A percentile compares a stretch with the other conserved stretches of the same genome.
These are phyloP conservation scores for Yamadazyma takamatsuzukensis DNA, from an alignment of 805 yeast genomes.

Conservation along the genomic window DNA sequence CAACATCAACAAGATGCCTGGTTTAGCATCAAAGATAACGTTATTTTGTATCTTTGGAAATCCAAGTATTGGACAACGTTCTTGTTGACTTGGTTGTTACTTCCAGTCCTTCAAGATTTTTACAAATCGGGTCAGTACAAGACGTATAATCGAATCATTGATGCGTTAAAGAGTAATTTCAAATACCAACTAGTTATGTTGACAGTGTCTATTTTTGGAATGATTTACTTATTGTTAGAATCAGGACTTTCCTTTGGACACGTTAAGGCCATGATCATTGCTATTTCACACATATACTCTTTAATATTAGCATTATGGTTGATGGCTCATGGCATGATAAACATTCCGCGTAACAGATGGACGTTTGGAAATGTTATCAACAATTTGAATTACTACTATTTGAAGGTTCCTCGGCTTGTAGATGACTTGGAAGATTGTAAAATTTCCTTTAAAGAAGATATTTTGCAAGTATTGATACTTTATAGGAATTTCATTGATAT, in stretches of 20 bases:
- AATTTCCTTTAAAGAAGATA: conserved; percentile 58
- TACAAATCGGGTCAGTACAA: conserved; percentile 66
- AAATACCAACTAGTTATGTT: conserved; percentile 60
- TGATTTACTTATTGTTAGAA: conserved; percentile 54
- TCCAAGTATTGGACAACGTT: conserved; percentile 79
- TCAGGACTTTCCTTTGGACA: conserved; percentile 50
- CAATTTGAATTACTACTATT: conserved; percentile 39
- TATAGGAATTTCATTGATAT: conserved; percentile 43
- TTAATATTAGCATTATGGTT: conserved; percentile 74
- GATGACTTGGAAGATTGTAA: conserved; percentile 64
- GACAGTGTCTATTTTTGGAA: conserved; percentile 47
- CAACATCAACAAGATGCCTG: conserved; percentile 44
- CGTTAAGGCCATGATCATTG: conserved; percentile 65
- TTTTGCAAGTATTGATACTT: conserved; percentile 54
- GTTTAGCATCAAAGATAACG: conserved; percentile 44
- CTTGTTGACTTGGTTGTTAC: conserved; percentile 68
- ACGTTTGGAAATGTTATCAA: conserved; percentile 27
- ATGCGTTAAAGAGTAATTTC: conserved; percentile 54
- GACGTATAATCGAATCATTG: conserved; percentile 42
- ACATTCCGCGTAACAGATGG: conserved; percentile 55
- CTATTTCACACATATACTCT: conserved; percentile 74
- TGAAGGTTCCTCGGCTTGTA: conserved; percentile 52
- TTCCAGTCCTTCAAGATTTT: conserved; percentile 73
- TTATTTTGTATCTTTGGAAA: conserved; percentile 64
- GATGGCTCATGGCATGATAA: conserved; percentile 77